A percentile compares a stretch with the other conserved stretches of the same genome.
Evolutionary conservation across 495 filamentous ascomycete species (phyloP).

Genomic region (Ramalina peruviana): DNA sequence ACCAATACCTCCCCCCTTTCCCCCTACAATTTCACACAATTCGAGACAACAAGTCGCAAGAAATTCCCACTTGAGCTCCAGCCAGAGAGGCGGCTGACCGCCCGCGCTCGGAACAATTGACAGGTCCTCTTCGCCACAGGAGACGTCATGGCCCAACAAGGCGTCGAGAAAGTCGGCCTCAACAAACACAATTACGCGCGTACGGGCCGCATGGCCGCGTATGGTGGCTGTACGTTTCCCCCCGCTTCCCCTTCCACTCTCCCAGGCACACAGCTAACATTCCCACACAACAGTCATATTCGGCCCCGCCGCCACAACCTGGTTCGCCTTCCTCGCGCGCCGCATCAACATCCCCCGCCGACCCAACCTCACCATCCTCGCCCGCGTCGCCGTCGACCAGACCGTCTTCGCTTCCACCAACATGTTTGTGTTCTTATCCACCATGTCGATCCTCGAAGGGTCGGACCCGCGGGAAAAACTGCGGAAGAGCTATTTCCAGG

Average conservation of each 20-base stretch:
- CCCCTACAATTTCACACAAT: too few relatives aligned
- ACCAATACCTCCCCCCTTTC: too few relatives aligned
- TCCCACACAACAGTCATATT: slow-evolving; percentile 50
- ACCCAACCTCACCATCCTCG: slow-evolving; percentile 54
- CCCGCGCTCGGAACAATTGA: neutral
- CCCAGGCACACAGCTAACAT: neutral
- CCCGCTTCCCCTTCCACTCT: neutral
- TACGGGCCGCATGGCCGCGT: slow-evolving; percentile 80
- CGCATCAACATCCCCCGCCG: slow-evolving; percentile 48
- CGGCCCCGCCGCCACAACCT: slow-evolving; percentile 77
- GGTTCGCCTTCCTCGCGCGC: slow-evolving; percentile 70
- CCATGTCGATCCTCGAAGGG: slow-evolving; percentile 84
- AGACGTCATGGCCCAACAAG: slow-evolving; percentile 85
- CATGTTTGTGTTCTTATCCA: slow-evolving; percentile 67
- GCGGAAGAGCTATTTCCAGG: slow-evolving; percentile 46
- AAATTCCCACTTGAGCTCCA: too few relatives aligned
- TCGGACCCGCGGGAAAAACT: slow-evolving; percentile 55
- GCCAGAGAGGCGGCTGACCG: too few relatives aligned
- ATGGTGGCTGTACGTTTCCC: slow-evolving; percentile 61
- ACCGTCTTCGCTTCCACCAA: slow-evolving; percentile 71
- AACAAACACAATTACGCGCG: slow-evolving; percentile 68
- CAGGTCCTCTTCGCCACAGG: slow-evolving; percentile 81
- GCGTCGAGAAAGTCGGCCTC: slow-evolving; percentile 67
- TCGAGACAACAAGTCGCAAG: too few relatives aligned
- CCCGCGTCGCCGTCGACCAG: slow-evolving; percentile 76